A percentile compares a stretch with the other conserved stretches of the same genome.
Evolutionary conservation across 1,284 basidiomycete genomes (phyloP).

Genomic region (Cryptococcus maquisensis): DNA sequence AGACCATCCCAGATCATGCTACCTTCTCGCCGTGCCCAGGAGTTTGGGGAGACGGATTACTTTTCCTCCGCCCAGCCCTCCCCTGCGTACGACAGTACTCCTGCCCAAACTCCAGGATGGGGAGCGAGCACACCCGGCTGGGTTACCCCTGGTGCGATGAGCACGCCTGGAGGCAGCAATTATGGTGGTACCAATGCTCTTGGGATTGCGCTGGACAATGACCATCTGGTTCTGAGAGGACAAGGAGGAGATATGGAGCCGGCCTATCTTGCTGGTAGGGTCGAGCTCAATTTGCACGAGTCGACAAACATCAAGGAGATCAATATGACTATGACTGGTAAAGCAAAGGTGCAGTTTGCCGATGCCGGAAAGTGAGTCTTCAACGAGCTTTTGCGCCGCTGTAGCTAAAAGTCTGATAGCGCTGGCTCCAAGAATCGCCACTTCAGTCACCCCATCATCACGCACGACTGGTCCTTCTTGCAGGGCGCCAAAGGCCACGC

Average conservation of each 20-base stretch:
- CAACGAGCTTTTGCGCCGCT: background rate
- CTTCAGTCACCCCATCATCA: constrained; percentile 65
- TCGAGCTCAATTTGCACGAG: constrained; percentile 72
- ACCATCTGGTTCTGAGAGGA: constrained; percentile 67
- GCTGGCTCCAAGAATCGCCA: constrained; percentile 43
- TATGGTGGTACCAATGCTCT: constrained; percentile 48
- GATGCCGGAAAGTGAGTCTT: constrained; percentile 62
- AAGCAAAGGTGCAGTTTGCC: constrained; percentile 65
- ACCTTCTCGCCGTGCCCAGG: constrained; percentile 3
- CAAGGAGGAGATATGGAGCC: constrained; percentile 79
- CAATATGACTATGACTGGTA: constrained; percentile 74
- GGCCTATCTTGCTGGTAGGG: constrained; percentile 59
- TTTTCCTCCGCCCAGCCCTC: constrained; percentile 3
- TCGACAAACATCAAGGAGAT: constrained; percentile 81
- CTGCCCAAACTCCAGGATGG: background rate
- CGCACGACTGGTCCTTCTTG: constrained; percentile 69
- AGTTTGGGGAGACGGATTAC: constrained; percentile 21
- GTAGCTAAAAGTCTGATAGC: constrained; percentile 4
- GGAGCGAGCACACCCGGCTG: constrained; percentile 1
- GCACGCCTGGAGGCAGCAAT: constrained; percentile 24
- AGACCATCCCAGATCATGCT: constrained; percentile 13
- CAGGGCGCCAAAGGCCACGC: constrained; percentile 65
- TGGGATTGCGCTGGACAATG: constrained; percentile 69
- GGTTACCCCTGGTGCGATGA: constrained; percentile 13
- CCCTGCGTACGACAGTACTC: constrained; percentile 4